phyloP scores from a whole-genome alignment of 2,329 filamentous ascomycete species.

The Sporothrix protearum region DNA sequence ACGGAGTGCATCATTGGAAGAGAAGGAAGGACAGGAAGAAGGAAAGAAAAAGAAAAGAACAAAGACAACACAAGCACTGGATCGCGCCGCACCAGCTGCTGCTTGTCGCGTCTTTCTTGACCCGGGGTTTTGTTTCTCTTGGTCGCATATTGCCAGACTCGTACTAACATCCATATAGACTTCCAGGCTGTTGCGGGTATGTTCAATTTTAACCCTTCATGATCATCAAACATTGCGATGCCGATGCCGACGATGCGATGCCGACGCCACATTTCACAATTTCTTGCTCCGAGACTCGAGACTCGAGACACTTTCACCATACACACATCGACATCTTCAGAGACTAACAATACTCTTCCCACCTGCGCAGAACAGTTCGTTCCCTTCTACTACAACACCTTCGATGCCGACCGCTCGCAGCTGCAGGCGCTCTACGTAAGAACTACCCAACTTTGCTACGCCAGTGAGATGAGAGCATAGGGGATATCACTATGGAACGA shows the following conservation, averaged over 20 bases:
- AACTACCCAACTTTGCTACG: conserved; percentile 22
- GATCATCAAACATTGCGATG: too few relatives aligned
- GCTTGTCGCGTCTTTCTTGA: background rate
- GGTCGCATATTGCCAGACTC: background rate
- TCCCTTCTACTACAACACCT: conserved; percentile 83
- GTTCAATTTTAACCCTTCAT: background rate
- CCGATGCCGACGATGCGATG: background rate
- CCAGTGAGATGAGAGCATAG: background rate
- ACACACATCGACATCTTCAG: background rate
- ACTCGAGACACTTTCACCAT: background rate
- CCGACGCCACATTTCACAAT: background rate
- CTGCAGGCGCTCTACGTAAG: conserved; percentile 79
- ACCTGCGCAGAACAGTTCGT: conserved; percentile 78
- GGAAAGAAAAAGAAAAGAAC: background rate
- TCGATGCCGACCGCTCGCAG: conserved; percentile 66
- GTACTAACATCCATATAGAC: conserved; percentile 16
- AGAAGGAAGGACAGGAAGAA: background rate
- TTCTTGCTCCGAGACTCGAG: background rate
- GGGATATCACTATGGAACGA: background rate
- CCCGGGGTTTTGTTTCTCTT: background rate
- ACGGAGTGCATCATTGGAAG: background rate
- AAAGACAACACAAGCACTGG: background rate
- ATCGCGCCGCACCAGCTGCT: background rate
- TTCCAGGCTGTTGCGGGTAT: conserved; percentile 26
- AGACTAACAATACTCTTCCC: background rate